A percentile compares a stretch with the other conserved stretches of the same genome.
These are phyloP conservation scores for Punica granatum DNA, from an alignment of 345 rosid genomes.

Conservation along the genomic window DNA sequence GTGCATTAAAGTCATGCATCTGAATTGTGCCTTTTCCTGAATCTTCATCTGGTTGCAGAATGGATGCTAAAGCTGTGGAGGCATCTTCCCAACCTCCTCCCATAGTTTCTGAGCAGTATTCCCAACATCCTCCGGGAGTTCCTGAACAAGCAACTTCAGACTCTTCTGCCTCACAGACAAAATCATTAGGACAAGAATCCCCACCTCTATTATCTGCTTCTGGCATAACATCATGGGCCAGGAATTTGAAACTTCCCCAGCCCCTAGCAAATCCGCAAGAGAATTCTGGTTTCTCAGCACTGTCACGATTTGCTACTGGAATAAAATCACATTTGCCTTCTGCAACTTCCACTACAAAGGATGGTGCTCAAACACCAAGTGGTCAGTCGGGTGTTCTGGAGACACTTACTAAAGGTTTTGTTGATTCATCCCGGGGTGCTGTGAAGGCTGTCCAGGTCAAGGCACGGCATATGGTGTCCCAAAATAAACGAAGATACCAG, in stretches of 20 bases:
- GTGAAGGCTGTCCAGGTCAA: slow-evolving; percentile 92
- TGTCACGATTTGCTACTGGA: slow-evolving; percentile 72
- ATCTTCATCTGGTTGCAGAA: slow-evolving; percentile 10
- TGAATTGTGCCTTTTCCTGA: background rate
- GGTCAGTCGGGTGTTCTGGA: slow-evolving; percentile 50
- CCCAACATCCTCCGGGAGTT: slow-evolving; percentile 25
- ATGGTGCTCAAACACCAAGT: slow-evolving; percentile 27
- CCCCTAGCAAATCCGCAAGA: slow-evolving; percentile 26
- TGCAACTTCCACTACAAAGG: slow-evolving; percentile 30
- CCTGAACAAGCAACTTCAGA: slow-evolving; percentile 13
- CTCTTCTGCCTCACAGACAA: slow-evolving; percentile 14
- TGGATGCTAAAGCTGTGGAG: slow-evolving; percentile 40
- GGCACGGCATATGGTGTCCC: slow-evolving; percentile 92
- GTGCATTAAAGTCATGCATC: background rate
- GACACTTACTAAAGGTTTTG: slow-evolving; percentile 65
- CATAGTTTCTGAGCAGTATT: background rate
- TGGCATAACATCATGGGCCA: slow-evolving; percentile 70
- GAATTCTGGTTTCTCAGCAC: slow-evolving; percentile 46
- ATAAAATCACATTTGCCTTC: slow-evolving; percentile 54
- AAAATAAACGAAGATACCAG: slow-evolving; percentile 96
- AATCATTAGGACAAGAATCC: slow-evolving; percentile 36
- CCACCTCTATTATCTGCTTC: slow-evolving; percentile 55
- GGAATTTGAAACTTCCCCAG: slow-evolving; percentile 53
- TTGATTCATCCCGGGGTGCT: slow-evolving; percentile 76
- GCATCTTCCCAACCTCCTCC: slow-evolving; percentile 25